Percentiles rank a stretch among this genome's conserved stretches.
These are phyloP conservation scores for Sclerotinia minor DNA, from an alignment of 2,329 filamentous ascomycete species.

Conservation along the genomic window DNA sequence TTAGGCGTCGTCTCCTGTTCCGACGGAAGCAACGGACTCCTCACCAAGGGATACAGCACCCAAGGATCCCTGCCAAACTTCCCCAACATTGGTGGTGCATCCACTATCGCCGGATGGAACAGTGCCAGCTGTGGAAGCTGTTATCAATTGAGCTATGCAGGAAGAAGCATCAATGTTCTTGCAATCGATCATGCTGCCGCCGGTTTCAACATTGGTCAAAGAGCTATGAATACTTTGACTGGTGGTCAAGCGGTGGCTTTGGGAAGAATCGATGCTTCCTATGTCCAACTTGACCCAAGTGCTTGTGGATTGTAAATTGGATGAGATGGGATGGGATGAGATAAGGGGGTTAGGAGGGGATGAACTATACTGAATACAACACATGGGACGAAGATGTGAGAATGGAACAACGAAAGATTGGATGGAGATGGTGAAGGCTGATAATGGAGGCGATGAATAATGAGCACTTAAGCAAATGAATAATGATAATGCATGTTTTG, in stretches of 20 bases:
- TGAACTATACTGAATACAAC: neutral
- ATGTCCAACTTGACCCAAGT: slow-evolving; percentile 46
- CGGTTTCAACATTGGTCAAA: slow-evolving; percentile 59
- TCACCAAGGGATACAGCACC: slow-evolving; percentile 53
- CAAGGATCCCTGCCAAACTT: slow-evolving; percentile 54
- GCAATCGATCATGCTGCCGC: slow-evolving; percentile 54
- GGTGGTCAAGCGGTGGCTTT: slow-evolving; percentile 51
- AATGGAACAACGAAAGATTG: neutral
- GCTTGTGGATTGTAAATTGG: slow-evolving; percentile 46
- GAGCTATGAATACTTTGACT: slow-evolving; percentile 58
- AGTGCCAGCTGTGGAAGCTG: slow-evolving; percentile 57
- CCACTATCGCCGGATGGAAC: slow-evolving; percentile 57
- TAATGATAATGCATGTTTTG: slow-evolving; percentile 9
- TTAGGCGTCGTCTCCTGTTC: slow-evolving; percentile 64
- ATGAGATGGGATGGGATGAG: too few relatives aligned
- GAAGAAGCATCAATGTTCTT: slow-evolving; percentile 54
- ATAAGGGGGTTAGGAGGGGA: neutral
- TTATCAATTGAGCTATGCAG: slow-evolving; percentile 56
- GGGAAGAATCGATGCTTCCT: slow-evolving; percentile 54
- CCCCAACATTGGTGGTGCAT: slow-evolving; percentile 56
- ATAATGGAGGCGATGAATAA: slow-evolving; percentile 4
- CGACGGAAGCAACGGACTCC: slow-evolving; percentile 66
- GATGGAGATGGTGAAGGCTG: neutral
- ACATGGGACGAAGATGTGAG: neutral
- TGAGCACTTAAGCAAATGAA: neutral